Evolutionary conservation across 768 basidiomycete genomes (phyloP), one percentile per base, ranked within the genome.

Genomic region (Candolleomyces aberdarensis): DNA sequence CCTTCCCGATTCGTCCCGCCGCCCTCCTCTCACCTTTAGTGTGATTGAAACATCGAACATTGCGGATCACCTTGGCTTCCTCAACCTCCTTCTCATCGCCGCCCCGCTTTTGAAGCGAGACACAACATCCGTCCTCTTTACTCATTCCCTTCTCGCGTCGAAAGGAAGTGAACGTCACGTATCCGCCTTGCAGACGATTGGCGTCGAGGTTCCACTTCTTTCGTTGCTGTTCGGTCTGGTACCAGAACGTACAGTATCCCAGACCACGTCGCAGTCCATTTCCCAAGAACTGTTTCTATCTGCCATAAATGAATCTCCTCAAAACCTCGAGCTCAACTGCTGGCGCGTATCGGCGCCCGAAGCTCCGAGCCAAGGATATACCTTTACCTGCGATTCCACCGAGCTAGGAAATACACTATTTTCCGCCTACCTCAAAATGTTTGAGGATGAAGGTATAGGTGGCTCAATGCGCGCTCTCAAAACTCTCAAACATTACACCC

Each of bases 11-110:
- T 55, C 53, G 4, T n/a, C 41, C 31, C 15, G 36, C 36, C 29
- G 60, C 31, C 74, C 78, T 2, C 80, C 81, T 1, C 39, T 68
- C 9, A 50, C 59, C 1, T 84, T 83, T 64, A 71, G 78, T 60
- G 72, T 80, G 57, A 78, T 84, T 40, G 81, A 84, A 39, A 78
- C 82, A 0, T 83, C 82, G 19, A 83, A 83, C 60, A 69, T 84
- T 29, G 63, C 69, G 1, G 82, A 84, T 64, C 80, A 80, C 63
- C 31, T 79, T n/a, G 83, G 81, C 0, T 66, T 82, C 11, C 61
- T 83, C 19, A 84, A 83, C 56, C 57, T 83, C 46, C 65, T 84
- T 4, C 55, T 75, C 36, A 69, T 70, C 3, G 65, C 76, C 0
- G 58, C 73, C 0, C 81, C 81, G 1, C 64, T 84, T 6, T 69